These are phyloP conservation scores for Mycena metata DNA, from an alignment of 768 basidiomycete genomes.

Conservation along the genomic window DNA sequence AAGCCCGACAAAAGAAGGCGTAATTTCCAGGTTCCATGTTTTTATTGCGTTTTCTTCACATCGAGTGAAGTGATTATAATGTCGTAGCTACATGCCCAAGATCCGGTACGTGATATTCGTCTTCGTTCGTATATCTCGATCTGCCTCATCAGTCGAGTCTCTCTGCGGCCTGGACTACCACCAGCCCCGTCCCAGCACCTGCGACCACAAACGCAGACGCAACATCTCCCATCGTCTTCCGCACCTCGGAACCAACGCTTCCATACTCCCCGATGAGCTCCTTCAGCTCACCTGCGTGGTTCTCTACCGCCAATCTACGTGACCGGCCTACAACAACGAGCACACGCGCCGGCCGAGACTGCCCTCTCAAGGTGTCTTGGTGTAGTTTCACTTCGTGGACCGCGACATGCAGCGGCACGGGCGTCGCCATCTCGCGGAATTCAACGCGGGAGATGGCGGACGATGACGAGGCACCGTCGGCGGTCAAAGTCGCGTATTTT, in stretches of 20 bases:
- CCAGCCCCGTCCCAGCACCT: conserved; percentile 67
- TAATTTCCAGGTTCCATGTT: not conserved
- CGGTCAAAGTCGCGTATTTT: conserved; percentile 60
- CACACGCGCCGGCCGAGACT: conserved; percentile 53
- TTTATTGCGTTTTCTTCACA: no score
- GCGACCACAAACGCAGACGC: conserved; percentile 81
- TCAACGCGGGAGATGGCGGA: conserved; percentile 68
- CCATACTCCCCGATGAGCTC: conserved; percentile 71
- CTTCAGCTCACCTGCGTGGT: conserved; percentile 80
- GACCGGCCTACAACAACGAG: conserved; percentile 83
- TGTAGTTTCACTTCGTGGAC: conserved; percentile 58
- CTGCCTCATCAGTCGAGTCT: conserved; percentile 19
- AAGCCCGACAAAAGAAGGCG: no score
- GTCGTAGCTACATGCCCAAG: no score
- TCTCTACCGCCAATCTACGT: conserved; percentile 77
- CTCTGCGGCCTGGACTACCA: conserved; percentile 75
- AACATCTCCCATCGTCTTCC: conserved; percentile 89
- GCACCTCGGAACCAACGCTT: conserved; percentile 70
- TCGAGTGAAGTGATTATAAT: no score
- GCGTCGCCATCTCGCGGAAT: conserved; percentile 70
- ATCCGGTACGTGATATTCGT: no score
- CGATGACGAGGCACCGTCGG: conserved; percentile 35
- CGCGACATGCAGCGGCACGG: conserved; percentile 71
- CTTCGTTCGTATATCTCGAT: not conserved
- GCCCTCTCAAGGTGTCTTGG: conserved; percentile 29